Evolutionary conservation across 2,329 filamentous ascomycete species (phyloP), one percentile per base, ranked within the genome.

Genomic region (Colletotrichum tabaci): DNA sequence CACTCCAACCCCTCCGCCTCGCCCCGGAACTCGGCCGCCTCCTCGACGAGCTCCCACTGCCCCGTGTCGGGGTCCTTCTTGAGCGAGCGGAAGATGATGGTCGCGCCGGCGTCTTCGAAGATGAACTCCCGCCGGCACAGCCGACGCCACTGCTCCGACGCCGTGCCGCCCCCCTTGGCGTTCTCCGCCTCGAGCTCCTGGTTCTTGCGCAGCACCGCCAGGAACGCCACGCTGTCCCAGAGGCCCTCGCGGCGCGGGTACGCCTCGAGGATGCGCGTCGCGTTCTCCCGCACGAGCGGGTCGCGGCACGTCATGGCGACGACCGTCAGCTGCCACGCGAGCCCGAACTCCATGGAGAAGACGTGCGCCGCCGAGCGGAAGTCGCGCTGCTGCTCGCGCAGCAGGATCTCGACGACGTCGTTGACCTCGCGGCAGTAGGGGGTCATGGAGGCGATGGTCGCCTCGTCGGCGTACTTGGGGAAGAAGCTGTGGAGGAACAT

Each of bases 341-440:
- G 84, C 0, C 84, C 84, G 2, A 83, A 81, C 68, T 86, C 84
- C 82, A 86, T 83, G 0, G 84, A 80, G 69, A 86, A 85, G 61
- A 79, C 79, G 15, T 80, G 79, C 13, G 77, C 76, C 35, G 74
- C 73, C 46, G n/a, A 62, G 53, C 47, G 52, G 30, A 71, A 47
- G 13, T 42, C 63, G 2, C 53, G 57, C 16, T 75, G 75, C 66
- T 77, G 75, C 61, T 73, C 73, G 1, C 72, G 61, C 30, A 86
- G 79, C 4, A 86, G 70, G 2, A 78, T 80, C 66, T 83, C 82
- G 7, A 80, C 79, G 7, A 84, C 79, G 1, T 71, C 70, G 42
- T 80, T 84, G 23, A 86, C 80, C 74, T 86, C 84, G 16, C 76
- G 79, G 71, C 85, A 85, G 47, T 83, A 78, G 0, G 83, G 82